Percentiles rank a stretch among this genome's conserved stretches.
Evolutionary conservation across 352 stramenopile species (phyloP).

Genomic region (Thalassiosira livingstoniorum): DNA sequence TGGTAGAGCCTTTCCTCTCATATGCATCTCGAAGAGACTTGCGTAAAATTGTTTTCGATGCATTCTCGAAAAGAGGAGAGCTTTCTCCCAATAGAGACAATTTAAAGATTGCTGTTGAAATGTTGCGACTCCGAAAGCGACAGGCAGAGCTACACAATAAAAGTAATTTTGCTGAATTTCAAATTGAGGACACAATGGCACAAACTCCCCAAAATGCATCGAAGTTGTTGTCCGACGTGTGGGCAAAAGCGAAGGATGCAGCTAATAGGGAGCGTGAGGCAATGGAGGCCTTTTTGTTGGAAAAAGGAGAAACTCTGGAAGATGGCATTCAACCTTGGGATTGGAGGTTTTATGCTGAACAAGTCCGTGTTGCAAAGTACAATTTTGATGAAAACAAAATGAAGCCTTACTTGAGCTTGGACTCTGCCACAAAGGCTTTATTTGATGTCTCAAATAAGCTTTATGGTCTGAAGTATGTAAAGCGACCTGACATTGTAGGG

Average conservation of each 20-base stretch:
- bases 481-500: constrained; percentile 67
- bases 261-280: constrained; percentile 75
- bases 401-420: constrained; percentile 85
- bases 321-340: constrained; percentile 81
- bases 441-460: constrained; percentile 84
- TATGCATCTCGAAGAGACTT: constrained; percentile 73
- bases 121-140: constrained; percentile 81
- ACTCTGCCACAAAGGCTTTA: constrained; percentile 76
- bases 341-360: constrained; percentile 86
- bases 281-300: constrained; percentile 75
- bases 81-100: constrained; percentile 77
- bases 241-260: constrained; percentile 75
- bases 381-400: constrained; percentile 84
- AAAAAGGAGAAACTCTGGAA: constrained; percentile 66
- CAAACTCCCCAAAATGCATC: constrained; percentile 81
- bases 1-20: constrained; percentile 85
- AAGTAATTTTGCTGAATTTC: constrained; percentile 81
- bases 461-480: constrained; percentile 81
- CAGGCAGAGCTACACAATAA: constrained; percentile 78
- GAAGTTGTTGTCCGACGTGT: constrained; percentile 81
- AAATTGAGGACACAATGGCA: constrained; percentile 85
- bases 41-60: constrained; percentile 75
- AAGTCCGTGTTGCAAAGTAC: constrained; percentile 81
- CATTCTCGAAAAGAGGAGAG: constrained; percentile 78
- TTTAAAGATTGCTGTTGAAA: constrained; percentile 76